These are phyloP conservation scores for Onygenales sp. DNA, from an alignment of 2,329 filamentous ascomycete species.

Conservation along the genomic window DNA sequence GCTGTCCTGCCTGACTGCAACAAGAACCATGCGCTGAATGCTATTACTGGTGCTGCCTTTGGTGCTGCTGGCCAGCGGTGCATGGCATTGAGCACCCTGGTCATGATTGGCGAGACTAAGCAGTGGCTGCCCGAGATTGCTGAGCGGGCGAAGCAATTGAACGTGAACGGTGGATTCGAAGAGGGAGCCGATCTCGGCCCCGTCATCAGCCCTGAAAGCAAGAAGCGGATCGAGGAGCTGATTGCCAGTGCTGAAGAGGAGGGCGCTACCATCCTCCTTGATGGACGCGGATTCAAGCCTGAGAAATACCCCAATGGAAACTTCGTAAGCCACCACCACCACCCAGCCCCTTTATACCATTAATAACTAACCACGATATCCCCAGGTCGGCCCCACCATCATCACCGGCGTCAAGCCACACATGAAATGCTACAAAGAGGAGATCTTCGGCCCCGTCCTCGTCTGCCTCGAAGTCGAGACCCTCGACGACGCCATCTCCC, in stretches of 20 bases:
- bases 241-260: constrained; percentile 54
- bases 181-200: constrained; percentile 53
- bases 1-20: constrained; percentile 58
- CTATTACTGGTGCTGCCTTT: constrained; percentile 58
- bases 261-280: constrained; percentile 54
- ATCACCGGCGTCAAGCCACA: constrained; percentile 56
- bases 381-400: constrained; percentile 52
- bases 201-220: constrained; percentile 54
- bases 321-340: constrained; percentile 40
- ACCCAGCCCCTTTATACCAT: not conserved
- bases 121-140: constrained; percentile 56
- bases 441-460: constrained; percentile 59
- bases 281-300: constrained; percentile 52
- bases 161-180: constrained; percentile 53
- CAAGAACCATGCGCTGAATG: constrained; percentile 59
- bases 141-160: constrained; percentile 49
- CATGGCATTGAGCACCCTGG: constrained; percentile 58
- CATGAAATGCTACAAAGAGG: constrained; percentile 58
- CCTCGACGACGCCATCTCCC: constrained; percentile 52
- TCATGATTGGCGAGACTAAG: constrained; percentile 56
- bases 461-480: constrained; percentile 52
- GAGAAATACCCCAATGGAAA: constrained; percentile 58
- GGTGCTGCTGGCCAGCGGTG: constrained; percentile 61
- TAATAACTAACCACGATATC: not conserved
- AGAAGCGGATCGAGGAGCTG: constrained; percentile 53